Evolutionary conservation across 2,329 filamentous ascomycete genomes (phyloP).

Genomic region (Aspergillus hortae): DNA sequence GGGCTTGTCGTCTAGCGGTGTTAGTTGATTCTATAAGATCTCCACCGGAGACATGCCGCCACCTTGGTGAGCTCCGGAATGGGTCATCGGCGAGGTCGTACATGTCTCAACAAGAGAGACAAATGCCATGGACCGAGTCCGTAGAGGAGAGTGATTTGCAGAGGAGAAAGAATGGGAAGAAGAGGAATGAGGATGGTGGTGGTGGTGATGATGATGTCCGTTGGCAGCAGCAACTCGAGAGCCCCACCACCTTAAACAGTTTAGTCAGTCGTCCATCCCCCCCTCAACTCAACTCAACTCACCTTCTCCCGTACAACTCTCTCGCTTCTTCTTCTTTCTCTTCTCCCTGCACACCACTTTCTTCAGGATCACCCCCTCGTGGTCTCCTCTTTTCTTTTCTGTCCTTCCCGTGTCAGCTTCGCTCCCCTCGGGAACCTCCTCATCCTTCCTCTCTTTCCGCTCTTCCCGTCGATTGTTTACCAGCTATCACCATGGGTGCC

Average conservation of each 20-base stretch:
- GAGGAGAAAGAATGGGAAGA: neutral
- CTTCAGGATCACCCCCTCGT: neutral
- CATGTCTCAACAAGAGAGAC: too few species aligned
- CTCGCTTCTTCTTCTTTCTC: neutral
- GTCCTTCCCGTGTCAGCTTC: slow-evolving; percentile 3
- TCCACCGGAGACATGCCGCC: too few species aligned
- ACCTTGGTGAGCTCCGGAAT: too few species aligned
- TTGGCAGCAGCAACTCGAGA: neutral
- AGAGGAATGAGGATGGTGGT: neutral
- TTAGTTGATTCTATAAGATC: too few species aligned
- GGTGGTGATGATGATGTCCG: neutral
- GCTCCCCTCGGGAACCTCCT: neutral
- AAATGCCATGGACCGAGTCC: too few species aligned
- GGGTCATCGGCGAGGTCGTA: too few species aligned
- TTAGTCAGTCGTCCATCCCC: neutral
- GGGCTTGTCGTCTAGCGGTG: too few species aligned
- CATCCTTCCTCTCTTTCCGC: slow-evolving; percentile 7
- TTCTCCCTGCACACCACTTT: neutral
- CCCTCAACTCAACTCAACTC: slow-evolving; percentile 4
- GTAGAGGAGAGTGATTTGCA: too few species aligned
- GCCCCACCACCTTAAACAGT: neutral
- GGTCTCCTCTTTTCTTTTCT: slow-evolving; percentile 3
- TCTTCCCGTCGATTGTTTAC: slow-evolving; percentile 14
- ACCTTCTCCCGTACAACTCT: slow-evolving; percentile 3
- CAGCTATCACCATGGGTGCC: slow-evolving; percentile 29